Conservation (phyloP, 371 early-diverging fungal genomes). For the Rhizopus arrhizus region DNA sequence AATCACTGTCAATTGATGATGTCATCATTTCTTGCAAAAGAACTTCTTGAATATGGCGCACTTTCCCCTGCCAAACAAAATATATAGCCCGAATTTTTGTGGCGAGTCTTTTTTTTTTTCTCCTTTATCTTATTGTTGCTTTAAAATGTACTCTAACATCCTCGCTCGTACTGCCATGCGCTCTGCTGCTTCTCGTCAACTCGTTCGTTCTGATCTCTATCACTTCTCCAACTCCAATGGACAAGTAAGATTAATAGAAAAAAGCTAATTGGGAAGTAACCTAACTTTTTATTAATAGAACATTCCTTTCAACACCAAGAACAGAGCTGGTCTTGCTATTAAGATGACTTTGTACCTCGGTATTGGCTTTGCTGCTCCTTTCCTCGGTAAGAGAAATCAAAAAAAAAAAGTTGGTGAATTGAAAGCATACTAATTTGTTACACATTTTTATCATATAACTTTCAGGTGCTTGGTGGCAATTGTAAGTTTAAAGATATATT, state of each 20-base stretch:
- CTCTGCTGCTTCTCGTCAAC: conserved; percentile 40
- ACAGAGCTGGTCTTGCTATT: conserved; percentile 60
- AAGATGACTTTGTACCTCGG: conserved; percentile 56
- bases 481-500: conserved; percentile 32
- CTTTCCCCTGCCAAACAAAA: background rate
- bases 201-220: conserved; percentile 54
- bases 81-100: background rate
- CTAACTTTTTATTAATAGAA: conserved; percentile 38
- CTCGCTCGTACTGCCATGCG: conserved; percentile 55
- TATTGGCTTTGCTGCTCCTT: conserved; percentile 59
- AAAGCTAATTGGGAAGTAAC: background rate
- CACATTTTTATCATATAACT: no score
- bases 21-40: no score
- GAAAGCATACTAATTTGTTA: background rate
- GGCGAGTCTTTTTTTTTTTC: background rate
- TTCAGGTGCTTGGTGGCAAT: conserved; percentile 48
- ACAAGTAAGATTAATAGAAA: conserved; percentile 26
- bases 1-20: no score
- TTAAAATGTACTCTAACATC: conserved; percentile 45
- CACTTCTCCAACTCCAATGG: conserved; percentile 54
- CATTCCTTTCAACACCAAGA: conserved; percentile 66
- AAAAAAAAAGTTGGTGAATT: background rate
- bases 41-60: no score
- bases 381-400: conserved; percentile 52
- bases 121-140: background rate